phyloP scores from a whole-genome alignment of 1,284 basidiomycete genomes.

The Apiotrichum gracile region DNA sequence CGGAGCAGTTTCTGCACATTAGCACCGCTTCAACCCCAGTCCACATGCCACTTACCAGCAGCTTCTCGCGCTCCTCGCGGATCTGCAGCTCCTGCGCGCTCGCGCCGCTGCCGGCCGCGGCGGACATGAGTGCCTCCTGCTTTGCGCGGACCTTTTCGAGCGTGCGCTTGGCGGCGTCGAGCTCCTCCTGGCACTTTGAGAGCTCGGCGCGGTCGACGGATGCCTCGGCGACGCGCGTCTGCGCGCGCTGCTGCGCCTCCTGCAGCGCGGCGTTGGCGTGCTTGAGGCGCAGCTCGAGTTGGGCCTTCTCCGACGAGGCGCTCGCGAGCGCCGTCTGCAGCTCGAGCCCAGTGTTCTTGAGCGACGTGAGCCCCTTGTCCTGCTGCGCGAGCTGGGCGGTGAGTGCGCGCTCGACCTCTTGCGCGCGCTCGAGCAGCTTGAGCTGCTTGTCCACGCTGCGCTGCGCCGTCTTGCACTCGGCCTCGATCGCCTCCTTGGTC shows the following conservation, averaged over 20 bases:
- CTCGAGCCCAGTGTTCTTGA: conserved; percentile 49
- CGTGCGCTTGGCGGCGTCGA: conserved; percentile 28
- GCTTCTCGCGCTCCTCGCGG: conserved; percentile 54
- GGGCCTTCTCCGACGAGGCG: conserved; percentile 37
- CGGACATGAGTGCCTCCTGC: conserved; percentile 35
- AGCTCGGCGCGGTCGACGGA: conserved; percentile 35
- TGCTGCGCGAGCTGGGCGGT: conserved; percentile 53
- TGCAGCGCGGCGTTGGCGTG: conserved; percentile 46
- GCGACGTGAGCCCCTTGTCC: conserved; percentile 51
- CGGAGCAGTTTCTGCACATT: conserved; percentile 66
- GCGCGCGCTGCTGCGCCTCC: conserved; percentile 40
- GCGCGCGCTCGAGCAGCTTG: conserved; percentile 64
- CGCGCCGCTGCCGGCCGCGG: conserved; percentile 23
- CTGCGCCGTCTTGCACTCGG: conserved; percentile 64
- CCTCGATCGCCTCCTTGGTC: conserved; percentile 74
- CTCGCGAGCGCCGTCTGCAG: conserved; percentile 49
- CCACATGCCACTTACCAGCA: conserved; percentile 55
- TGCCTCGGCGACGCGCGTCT: conserved; percentile 43
- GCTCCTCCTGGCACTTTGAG: conserved; percentile 44
- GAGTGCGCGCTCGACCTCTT: conserved; percentile 61
- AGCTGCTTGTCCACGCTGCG: conserved; percentile 70
- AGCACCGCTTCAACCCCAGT: background rate
- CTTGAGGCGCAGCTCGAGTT: conserved; percentile 32
- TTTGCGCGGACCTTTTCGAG: conserved; percentile 42
- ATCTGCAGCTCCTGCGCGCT: conserved; percentile 53